phyloP scores from a whole-genome alignment of 441 rosid species.

The Gossypium lobatum region DNA sequence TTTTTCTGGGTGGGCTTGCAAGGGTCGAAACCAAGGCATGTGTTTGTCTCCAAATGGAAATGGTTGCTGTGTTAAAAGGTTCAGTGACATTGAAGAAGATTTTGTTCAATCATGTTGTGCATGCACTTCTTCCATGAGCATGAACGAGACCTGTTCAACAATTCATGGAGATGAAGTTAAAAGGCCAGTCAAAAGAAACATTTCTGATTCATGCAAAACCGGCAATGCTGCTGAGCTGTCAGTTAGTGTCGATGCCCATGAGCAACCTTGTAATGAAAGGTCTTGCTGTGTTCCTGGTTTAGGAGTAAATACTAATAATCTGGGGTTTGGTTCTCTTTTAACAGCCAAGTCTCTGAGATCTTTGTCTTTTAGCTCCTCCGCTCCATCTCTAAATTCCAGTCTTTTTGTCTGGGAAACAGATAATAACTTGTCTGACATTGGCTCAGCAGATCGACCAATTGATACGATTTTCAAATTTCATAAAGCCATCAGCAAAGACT shows the following conservation, averaged over 20 bases:
- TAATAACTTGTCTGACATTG: slow-evolving; percentile 35
- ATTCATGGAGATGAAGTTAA: slow-evolving; percentile 25
- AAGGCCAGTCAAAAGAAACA: slow-evolving; percentile 34
- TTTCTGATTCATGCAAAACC: slow-evolving; percentile 24
- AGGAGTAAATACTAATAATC: slow-evolving; percentile 46
- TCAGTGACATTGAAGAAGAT: slow-evolving; percentile 43
- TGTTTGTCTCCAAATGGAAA: slow-evolving; percentile 49
- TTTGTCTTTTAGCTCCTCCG: slow-evolving; percentile 45
- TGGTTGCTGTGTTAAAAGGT: slow-evolving; percentile 46
- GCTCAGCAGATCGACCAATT: slow-evolving; percentile 50
- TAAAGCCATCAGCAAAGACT: slow-evolving; percentile 73
- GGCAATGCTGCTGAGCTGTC: slow-evolving; percentile 19
- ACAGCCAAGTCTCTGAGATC: slow-evolving; percentile 58
- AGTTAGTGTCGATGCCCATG: slow-evolving; percentile 24
- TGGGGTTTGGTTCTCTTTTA: slow-evolving; percentile 50
- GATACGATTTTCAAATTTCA: slow-evolving; percentile 73
- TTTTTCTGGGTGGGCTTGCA: slow-evolving; percentile 81
- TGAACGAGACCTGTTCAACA: slow-evolving; percentile 21
- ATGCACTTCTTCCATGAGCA: slow-evolving; percentile 24
- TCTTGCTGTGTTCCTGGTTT: slow-evolving; percentile 63
- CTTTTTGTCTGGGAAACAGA: slow-evolving; percentile 67
- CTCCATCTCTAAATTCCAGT: slow-evolving; percentile 62
- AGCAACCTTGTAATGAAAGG: slow-evolving; percentile 30
- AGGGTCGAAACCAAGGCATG: slow-evolving; percentile 45
- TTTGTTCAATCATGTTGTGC: slow-evolving; percentile 29